phyloP scores from a whole-genome alignment of 106 monocot species.

The Agapanthus africanus region DNA sequence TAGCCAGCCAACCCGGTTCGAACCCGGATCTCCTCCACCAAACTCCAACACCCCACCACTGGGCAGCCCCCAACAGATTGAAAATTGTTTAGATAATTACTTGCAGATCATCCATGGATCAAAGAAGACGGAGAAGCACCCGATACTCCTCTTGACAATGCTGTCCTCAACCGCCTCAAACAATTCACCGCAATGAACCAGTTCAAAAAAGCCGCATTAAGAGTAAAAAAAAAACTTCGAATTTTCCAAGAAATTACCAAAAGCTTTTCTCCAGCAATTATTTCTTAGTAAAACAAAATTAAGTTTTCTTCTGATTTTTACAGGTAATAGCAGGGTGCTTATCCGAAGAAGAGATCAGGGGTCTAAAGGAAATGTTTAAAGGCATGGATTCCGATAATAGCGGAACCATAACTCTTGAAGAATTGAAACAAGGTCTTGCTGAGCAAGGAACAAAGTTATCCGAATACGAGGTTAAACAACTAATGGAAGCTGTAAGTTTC shows the following conservation, averaged over 20 bases:
- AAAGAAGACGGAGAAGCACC: slow-evolving; percentile 82
- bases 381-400: slow-evolving; percentile 67
- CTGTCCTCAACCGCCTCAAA: slow-evolving; percentile 60
- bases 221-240: too few relatives aligned
- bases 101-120: slow-evolving; percentile 73
- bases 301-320: not conserved
- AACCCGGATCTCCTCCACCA: too few relatives aligned
- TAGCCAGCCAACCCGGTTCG: too few relatives aligned
- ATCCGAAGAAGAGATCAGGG: slow-evolving; percentile 64
- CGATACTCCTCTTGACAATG: slow-evolving; percentile 63
- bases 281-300: not conserved
- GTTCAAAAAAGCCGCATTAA: slow-evolving; percentile 66
- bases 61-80: too few relatives aligned
- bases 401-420: slow-evolving; percentile 68
- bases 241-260: too few relatives aligned
- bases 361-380: slow-evolving; percentile 73
- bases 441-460: slow-evolving; percentile 60
- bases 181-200: slow-evolving; percentile 68
- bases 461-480: slow-evolving; percentile 51
- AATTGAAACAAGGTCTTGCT: slow-evolving; percentile 43
- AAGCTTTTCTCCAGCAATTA: not conserved
- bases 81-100: too few relatives aligned
- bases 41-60: too few relatives aligned
- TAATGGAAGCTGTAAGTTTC: slow-evolving; percentile 63
- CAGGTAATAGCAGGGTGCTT: slow-evolving; percentile 68